Percentiles rank a stretch among this genome's conserved stretches.
Evolutionary conservation across 2,329 filamentous ascomycete species (phyloP).

Genomic region (Claviceps sorghi): DNA sequence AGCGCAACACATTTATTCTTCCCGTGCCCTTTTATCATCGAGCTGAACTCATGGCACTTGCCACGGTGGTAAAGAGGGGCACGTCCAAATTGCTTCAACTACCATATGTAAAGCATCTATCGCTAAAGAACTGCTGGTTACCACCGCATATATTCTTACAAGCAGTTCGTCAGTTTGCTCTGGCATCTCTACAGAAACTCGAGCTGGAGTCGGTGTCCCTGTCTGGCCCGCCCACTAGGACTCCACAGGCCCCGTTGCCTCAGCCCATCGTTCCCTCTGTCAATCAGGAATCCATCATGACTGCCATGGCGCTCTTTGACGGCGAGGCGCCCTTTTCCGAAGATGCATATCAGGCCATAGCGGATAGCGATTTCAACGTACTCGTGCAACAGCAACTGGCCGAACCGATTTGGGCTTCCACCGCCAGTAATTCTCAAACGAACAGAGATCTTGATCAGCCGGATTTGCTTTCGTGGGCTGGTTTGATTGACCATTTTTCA

Average conservation of each 20-base stretch:
- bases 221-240: constrained; percentile 27
- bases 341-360: background rate
- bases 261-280: constrained; percentile 6
- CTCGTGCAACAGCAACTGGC: background rate
- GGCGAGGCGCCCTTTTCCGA: background rate
- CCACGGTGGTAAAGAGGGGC: constrained; percentile 16
- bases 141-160: constrained; percentile 38
- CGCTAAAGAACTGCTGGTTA: constrained; percentile 55
- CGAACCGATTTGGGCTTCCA: background rate
- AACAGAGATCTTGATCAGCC: constrained; percentile 8
- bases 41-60: constrained; percentile 16
- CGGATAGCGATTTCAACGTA: background rate
- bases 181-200: constrained; percentile 34
- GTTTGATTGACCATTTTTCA: constrained; percentile 28
- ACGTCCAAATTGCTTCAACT: constrained; percentile 32
- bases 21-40: constrained; percentile 40
- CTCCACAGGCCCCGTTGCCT: background rate
- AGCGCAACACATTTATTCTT: constrained; percentile 47
- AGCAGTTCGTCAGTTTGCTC: constrained; percentile 34
- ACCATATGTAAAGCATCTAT: constrained; percentile 42
- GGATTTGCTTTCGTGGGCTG: constrained; percentile 24
- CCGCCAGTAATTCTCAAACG: background rate
- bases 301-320: background rate
- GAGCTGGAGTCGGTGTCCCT: constrained; percentile 52
- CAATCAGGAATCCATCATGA: constrained; percentile 3